phyloP scores from a whole-genome alignment of 2,329 filamentous ascomycete genomes.

The Trichoderma lentiforme region DNA sequence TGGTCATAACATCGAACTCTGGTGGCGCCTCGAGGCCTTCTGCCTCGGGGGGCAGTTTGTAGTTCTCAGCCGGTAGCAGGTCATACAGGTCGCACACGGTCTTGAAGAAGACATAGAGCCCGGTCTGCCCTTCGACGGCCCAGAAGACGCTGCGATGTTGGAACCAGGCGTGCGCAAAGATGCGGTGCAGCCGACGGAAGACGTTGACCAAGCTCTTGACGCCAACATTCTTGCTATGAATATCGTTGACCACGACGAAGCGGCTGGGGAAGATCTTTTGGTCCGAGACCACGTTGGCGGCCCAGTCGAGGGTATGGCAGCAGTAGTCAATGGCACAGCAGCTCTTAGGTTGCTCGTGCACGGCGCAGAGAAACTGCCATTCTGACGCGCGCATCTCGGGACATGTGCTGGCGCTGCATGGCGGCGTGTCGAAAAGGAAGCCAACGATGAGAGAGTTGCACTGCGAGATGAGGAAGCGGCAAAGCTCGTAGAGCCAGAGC shows the following conservation, averaged over 20 bases:
- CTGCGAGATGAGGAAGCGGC: slow-evolving; percentile 90
- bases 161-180: slow-evolving; percentile 99
- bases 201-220: slow-evolving; percentile 89
- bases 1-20: slow-evolving; percentile 41
- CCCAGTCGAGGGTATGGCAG: slow-evolving; percentile 98
- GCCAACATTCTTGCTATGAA: slow-evolving; percentile 60
- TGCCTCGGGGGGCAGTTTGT: slow-evolving; percentile 89
- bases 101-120: slow-evolving; percentile 95
- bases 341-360: slow-evolving; percentile 92
- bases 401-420: slow-evolving; percentile 85
- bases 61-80: slow-evolving; percentile 87
- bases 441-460: slow-evolving; percentile 90
- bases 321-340: slow-evolving; percentile 99
- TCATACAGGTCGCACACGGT: slow-evolving; percentile 91
- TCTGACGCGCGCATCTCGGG: slow-evolving; percentile 98
- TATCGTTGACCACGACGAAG: slow-evolving; percentile 56
- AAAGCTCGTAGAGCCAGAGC: slow-evolving; percentile 97
- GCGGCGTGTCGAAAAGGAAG: slow-evolving; percentile 85
- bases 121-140: slow-evolving; percentile 86
- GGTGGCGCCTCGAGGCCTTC: slow-evolving; percentile 67
- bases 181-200: slow-evolving; percentile 88
- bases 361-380: slow-evolving; percentile 98
- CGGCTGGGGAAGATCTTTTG: slow-evolving; percentile 93
- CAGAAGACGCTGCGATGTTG: slow-evolving; percentile 94
- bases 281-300: slow-evolving; percentile 88